Percentiles rank a stretch among this genome's conserved stretches.
Evolutionary conservation across 108 stramenopile species (phyloP).

Genomic region (Stephanodiscus minutulus): DNA sequence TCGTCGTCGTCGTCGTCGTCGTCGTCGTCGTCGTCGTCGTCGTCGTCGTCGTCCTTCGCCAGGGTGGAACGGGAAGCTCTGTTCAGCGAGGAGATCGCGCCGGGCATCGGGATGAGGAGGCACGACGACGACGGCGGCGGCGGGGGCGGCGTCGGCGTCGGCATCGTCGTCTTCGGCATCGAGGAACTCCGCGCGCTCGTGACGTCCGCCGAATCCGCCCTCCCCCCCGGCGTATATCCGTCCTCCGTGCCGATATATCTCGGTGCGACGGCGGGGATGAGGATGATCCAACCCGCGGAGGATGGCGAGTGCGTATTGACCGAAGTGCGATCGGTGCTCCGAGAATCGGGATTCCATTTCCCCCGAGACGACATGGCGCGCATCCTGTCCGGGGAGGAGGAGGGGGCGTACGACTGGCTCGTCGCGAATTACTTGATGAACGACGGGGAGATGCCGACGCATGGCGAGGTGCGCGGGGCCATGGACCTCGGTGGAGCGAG

Average conservation of each 20-base stretch:
- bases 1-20: no score
- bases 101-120: constrained; percentile 21
- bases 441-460: constrained; percentile 64
- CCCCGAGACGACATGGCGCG: constrained; percentile 69
- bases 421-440: constrained; percentile 41
- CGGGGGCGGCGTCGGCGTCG: background rate
- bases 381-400: constrained; percentile 91
- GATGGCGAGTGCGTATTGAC: constrained; percentile 59
- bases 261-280: constrained; percentile 94
- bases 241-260: constrained; percentile 78
- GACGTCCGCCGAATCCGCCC: constrained; percentile 4
- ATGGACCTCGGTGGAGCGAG: constrained; percentile 92
- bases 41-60: background rate
- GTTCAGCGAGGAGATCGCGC: constrained; percentile 19
- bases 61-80: constrained; percentile 12
- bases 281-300: constrained; percentile 59
- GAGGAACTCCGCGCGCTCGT: constrained; percentile 9
- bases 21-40: no score
- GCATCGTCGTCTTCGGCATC: background rate
- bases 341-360: constrained; percentile 76
- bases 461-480: constrained; percentile 71
- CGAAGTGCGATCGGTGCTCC: constrained; percentile 62
- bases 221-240: constrained; percentile 13
- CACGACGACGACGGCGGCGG: background rate
- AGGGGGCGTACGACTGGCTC: constrained; percentile 61